phyloP scores from a whole-genome alignment of 441 rosid genomes.

The Omphalea diandra region DNA sequence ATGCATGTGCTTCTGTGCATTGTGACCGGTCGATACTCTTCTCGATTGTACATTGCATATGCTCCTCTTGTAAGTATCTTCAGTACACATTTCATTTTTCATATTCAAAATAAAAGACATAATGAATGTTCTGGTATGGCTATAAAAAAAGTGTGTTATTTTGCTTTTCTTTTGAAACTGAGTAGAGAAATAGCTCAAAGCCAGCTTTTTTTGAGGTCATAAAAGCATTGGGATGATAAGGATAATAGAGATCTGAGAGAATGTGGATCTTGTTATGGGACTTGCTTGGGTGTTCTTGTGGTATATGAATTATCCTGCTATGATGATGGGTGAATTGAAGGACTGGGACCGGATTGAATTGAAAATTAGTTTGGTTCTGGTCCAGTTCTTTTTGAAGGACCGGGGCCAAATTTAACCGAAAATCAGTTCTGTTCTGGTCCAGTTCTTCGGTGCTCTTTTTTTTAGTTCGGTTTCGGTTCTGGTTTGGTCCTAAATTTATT shows the following conservation, averaged over 20 bases:
- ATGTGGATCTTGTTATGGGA: background rate
- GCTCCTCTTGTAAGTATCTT: conserved; percentile 90
- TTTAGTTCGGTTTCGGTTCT: too few relatives aligned
- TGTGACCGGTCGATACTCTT: conserved; percentile 93
- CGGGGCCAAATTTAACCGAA: too few relatives aligned
- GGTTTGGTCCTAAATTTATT: too few relatives aligned
- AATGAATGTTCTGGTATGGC: background rate
- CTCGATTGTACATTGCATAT: conserved; percentile 91
- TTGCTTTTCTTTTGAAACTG: background rate
- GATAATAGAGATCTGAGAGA: background rate
- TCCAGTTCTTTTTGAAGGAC: too few relatives aligned
- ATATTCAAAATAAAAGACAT: conserved; percentile 9
- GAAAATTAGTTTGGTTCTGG: too few relatives aligned
- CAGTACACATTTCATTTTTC: conserved; percentile 3
- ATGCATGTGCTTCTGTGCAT: conserved; percentile 97
- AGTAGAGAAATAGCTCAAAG: background rate
- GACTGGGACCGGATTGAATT: too few relatives aligned
- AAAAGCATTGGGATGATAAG: background rate
- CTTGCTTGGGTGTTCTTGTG: background rate
- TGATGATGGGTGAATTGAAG: too few relatives aligned
- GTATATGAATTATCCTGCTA: conserved; percentile 2
- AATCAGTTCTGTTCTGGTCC: too few relatives aligned
- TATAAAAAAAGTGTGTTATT: background rate
- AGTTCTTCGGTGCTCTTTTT: too few relatives aligned
- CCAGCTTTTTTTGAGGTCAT: background rate